Evolutionary conservation across 257 asterid genomes (phyloP), one percentile per base, ranked within the genome.

Genomic region (Ilex asprella): DNA sequence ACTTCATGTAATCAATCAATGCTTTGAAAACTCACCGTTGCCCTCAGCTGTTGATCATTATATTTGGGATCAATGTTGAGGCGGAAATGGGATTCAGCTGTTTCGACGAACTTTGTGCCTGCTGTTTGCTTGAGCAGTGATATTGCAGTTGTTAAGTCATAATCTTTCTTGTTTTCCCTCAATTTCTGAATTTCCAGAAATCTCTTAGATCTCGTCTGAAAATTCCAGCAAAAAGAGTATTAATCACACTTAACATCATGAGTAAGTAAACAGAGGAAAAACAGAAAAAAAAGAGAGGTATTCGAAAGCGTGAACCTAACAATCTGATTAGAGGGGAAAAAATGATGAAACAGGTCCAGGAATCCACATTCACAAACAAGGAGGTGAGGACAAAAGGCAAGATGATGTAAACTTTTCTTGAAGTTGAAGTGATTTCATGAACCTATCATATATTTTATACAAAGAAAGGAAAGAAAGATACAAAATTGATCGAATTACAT

Each of bases 1-100:
- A 50, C 53, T 52, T 41, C 12, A 51, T 52, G 56, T 62, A 31
- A 47, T 7, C 64, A 65, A 55, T 9, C 67, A 55, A 56, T 32
- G 65, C 10, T 29, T 56, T 73, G 59, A 70, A 61, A 70, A 72
- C 94, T 72, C 74, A 89, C 99, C 49, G 97, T 92, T 66, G 99
- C 99, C 77, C 99, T 85, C 63, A 92, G 89, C 69, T 92, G 97
- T 66, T 92, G 99, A 74, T 92, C 99, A 50, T 92, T 92, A 61
- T 92, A 92, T 75, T 92, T 92, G 10, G 97, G 99, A 74, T 92
- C 99, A 64, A 92, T 92, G 68, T 92, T 92, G 72, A 92, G 93
- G 60, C 97, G 97, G 74, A 92, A 92, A 86, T 92, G 97, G 61
- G 94, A 95, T 85, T 92, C 99, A 61, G 86, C 94, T 29, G 97